Percentiles rank a stretch among this genome's conserved stretches.
phyloP scores from a whole-genome alignment of 1,284 basidiomycete genomes.

The Amylostereum chailletii region DNA sequence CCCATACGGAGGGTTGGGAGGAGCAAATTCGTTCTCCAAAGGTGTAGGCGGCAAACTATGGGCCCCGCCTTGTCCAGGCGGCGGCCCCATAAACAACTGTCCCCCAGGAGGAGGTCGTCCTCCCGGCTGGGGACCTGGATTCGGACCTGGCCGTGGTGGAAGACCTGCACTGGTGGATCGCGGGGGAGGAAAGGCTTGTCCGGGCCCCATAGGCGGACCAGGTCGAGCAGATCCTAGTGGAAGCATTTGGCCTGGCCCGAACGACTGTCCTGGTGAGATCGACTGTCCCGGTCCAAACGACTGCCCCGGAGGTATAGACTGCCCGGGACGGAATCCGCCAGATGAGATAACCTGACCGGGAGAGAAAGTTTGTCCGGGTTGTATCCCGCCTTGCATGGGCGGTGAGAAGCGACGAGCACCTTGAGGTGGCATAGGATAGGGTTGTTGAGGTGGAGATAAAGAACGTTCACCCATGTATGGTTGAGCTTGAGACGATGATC shows the following conservation, averaged over 20 bases:
- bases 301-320: conserved; percentile 13
- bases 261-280: conserved; percentile 8
- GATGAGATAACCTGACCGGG: conserved; percentile 22
- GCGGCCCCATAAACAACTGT: background rate
- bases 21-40: conserved; percentile 4
- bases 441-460: too few species aligned
- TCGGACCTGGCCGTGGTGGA: conserved; percentile 13
- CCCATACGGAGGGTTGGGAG: conserved; percentile 7
- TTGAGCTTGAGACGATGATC: too few species aligned
- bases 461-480: too few species aligned
- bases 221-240: conserved; percentile 9
- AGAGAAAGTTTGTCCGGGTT: conserved; percentile 12
- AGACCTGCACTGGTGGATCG: conserved; percentile 33
- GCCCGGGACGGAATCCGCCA: conserved; percentile 16
- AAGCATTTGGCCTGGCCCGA: conserved; percentile 13
- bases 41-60: conserved; percentile 5
- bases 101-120: background rate
- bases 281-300: conserved; percentile 14
- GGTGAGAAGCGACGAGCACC: background rate
- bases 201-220: conserved; percentile 17
- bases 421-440: conserved; percentile 1
- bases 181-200: conserved; percentile 29
- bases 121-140: conserved; percentile 7
- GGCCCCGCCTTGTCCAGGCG: background rate
- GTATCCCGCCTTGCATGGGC: background rate